Conservation (phyloP, 139 green algal genomes). For the Coccomyxa sp. region DNA sequence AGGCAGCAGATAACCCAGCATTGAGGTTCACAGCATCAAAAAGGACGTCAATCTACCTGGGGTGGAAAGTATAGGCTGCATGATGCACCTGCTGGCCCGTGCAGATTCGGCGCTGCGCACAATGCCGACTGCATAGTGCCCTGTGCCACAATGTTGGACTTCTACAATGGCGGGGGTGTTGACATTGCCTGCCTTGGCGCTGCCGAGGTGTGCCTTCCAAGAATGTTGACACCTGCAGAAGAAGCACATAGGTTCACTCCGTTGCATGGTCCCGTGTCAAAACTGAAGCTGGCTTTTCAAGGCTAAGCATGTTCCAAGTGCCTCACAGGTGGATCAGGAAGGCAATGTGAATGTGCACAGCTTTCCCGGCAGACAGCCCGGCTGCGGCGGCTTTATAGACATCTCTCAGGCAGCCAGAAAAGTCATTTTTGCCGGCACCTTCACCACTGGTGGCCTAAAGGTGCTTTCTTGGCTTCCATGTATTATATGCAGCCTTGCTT, state of each 20-base stretch:
- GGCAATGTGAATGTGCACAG: slow-evolving; percentile 53
- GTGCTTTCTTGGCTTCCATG: not conserved
- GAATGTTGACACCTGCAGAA: not conserved
- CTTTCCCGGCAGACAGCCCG: slow-evolving; percentile 35
- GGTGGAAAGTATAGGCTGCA: too few species aligned
- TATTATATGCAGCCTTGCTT: not conserved
- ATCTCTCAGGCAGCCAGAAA: slow-evolving; percentile 39
- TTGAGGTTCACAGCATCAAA: too few species aligned
- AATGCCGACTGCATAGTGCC: slow-evolving; percentile 19
- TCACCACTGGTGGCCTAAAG: slow-evolving; percentile 43
- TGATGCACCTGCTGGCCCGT: not conserved
- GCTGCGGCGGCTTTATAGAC: slow-evolving; percentile 52
- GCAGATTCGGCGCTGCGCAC: slow-evolving; percentile 33
- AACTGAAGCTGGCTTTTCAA: too few species aligned
- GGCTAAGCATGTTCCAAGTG: not conserved
- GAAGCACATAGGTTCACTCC: too few species aligned
- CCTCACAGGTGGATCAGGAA: slow-evolving; percentile 27
- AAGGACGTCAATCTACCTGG: too few species aligned
- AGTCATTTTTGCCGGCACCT: slow-evolving; percentile 41
- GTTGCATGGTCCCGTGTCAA: too few species aligned
- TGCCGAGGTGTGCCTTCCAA: slow-evolving; percentile 28
- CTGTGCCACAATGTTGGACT: slow-evolving; percentile 4
- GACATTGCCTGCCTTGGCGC: slow-evolving; percentile 43
- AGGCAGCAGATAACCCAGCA: too few species aligned
- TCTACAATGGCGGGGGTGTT: slow-evolving; percentile 44